phyloP scores from a whole-genome alignment of 257 asterid species.

The Solanum chilense region DNA sequence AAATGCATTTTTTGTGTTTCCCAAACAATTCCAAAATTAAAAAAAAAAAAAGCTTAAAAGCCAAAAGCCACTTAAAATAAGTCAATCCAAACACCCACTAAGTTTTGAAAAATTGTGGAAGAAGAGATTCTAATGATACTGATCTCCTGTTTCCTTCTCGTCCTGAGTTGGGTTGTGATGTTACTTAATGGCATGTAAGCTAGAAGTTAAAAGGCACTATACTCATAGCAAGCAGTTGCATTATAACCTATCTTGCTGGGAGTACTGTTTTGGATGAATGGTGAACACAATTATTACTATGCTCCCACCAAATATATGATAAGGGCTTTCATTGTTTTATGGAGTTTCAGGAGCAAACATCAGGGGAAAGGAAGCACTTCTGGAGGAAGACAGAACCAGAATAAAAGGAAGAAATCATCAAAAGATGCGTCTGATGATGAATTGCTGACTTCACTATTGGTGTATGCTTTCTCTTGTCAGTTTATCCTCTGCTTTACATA shows the following conservation, averaged over 20 bases:
- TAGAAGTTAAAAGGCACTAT: background rate
- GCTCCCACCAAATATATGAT: background rate
- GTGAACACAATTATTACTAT: background rate
- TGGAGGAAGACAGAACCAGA: conserved; percentile 20
- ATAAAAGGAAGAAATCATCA: conserved; percentile 16
- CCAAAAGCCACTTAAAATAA: background rate
- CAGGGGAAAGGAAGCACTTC: conserved; percentile 21
- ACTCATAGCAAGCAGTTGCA: background rate
- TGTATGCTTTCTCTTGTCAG: conserved; percentile 30
- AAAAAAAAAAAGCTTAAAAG: background rate
- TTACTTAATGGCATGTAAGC: background rate
- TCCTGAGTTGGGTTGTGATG: background rate
- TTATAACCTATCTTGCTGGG: background rate
- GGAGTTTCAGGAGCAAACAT: conserved; percentile 32
- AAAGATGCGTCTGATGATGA: conserved; percentile 48
- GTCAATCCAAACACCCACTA: background rate
- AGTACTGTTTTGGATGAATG: background rate
- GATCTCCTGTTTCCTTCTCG: background rate
- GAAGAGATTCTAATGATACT: background rate
- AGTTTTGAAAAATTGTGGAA: background rate
- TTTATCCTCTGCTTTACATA: background rate
- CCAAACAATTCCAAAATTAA: background rate
- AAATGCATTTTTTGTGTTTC: background rate
- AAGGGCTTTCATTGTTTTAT: background rate
- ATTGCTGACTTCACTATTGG: conserved; percentile 32